Evolutionary conservation across 805 yeast genomes (phyloP).

Genomic region (Candida berthetii): DNA sequence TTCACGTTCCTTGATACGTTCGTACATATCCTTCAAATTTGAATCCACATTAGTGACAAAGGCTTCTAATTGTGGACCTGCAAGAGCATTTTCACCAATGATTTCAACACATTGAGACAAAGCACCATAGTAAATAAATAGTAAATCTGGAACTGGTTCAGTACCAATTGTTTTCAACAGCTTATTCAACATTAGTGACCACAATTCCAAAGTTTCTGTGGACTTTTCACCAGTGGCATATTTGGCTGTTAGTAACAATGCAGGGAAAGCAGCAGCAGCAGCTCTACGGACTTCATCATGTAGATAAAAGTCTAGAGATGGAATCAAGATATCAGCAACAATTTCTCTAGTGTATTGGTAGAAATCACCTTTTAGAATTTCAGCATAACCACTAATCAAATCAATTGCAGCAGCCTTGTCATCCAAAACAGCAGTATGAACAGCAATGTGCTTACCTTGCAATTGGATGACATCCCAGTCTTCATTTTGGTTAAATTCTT

Average conservation of each 20-base stretch:
- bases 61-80: conserved; percentile 44
- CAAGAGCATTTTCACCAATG: conserved; percentile 60
- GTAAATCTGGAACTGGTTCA: conserved; percentile 81
- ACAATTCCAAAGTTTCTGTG: conserved; percentile 55
- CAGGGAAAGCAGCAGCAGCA: conserved; percentile 82
- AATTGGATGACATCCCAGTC: conserved; percentile 94
- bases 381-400: conserved; percentile 76
- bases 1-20: conserved; percentile 68
- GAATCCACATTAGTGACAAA: conserved; percentile 55
- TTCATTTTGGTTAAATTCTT: conserved; percentile 73
- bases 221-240: conserved; percentile 43
- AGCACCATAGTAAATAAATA: conserved; percentile 72
- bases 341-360: conserved; percentile 78
- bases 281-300: conserved; percentile 93
- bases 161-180: conserved; percentile 59
- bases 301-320: conserved; percentile 84
- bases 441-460: conserved; percentile 89
- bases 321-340: conserved; percentile 72
- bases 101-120: conserved; percentile 59
- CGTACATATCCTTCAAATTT: conserved; percentile 61
- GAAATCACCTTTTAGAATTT: conserved; percentile 75
- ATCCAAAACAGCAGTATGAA: conserved; percentile 90
- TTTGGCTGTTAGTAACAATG: conserved; percentile 59
- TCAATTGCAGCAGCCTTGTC: conserved; percentile 94
- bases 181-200: conserved; percentile 66